phyloP scores from a whole-genome alignment of 2,329 filamentous ascomycete species.

The Triangularia verruculosa region DNA sequence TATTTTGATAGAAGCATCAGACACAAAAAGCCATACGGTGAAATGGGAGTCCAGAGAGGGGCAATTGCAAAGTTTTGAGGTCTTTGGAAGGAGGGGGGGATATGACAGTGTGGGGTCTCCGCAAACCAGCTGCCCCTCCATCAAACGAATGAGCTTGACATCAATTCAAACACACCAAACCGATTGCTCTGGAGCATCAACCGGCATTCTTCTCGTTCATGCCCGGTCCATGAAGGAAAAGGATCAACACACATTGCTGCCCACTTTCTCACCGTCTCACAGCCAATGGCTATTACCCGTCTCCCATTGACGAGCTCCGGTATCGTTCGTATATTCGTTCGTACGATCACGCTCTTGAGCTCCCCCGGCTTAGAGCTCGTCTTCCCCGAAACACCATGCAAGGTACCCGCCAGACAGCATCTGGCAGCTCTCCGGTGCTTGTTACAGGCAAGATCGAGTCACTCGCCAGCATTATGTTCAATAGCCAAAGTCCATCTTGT shows the following conservation, averaged over 20 bases:
- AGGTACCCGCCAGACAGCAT: constrained; percentile 24
- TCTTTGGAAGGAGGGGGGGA: neutral
- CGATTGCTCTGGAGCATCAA: neutral
- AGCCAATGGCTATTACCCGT: constrained; percentile 24
- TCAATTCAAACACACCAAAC: neutral
- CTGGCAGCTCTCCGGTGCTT: constrained; percentile 1
- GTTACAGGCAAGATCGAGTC: neutral
- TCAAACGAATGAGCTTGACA: neutral
- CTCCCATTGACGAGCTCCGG: constrained; percentile 4
- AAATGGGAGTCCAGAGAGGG: neutral
- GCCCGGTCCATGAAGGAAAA: neutral
- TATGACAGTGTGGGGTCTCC: neutral
- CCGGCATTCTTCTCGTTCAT: neutral
- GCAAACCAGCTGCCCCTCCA: neutral
- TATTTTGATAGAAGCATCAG: too few species aligned
- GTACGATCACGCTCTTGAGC: neutral
- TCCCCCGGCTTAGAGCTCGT: constrained; percentile 26
- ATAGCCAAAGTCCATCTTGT: too few species aligned
- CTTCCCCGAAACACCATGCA: constrained; percentile 24
- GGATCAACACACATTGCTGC: constrained; percentile 8
- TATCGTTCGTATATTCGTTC: neutral
- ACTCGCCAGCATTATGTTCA: too few species aligned
- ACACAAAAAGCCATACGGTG: too few species aligned
- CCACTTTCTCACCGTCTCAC: too few species aligned
- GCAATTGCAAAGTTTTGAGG: neutral